Evolutionary conservation across 805 yeast genomes (phyloP).

Genomic region (Barnettozyma sp.): DNA sequence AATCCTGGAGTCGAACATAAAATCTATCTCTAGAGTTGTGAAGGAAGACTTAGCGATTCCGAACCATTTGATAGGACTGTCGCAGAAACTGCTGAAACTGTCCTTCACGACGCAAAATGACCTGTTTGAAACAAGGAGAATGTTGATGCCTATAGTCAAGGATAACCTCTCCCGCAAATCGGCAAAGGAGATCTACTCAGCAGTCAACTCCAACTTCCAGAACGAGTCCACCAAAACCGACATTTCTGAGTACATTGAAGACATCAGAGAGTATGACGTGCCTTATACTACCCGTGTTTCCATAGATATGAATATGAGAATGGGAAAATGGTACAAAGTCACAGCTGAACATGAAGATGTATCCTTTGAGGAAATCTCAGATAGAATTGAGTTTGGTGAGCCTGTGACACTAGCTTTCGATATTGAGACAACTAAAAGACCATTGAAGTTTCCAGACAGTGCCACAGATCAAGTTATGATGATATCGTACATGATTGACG

Average conservation of each 20-base stretch:
- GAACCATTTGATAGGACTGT: constrained; percentile 79
- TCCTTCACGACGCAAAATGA: constrained; percentile 71
- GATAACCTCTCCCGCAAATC: constrained; percentile 57
- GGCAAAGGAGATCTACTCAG: constrained; percentile 60
- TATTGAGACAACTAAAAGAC: constrained; percentile 95
- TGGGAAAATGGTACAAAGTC: constrained; percentile 94
- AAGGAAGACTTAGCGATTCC: constrained; percentile 81
- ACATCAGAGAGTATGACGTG: constrained; percentile 89
- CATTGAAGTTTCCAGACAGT: constrained; percentile 92
- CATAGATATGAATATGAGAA: constrained; percentile 81
- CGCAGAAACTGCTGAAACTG: constrained; percentile 56
- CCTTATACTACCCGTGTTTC: constrained; percentile 95
- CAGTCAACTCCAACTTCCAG: constrained; percentile 34
- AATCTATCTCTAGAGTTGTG: constrained; percentile 43
- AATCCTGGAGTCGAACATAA: constrained; percentile 56
- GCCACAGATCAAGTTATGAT: constrained; percentile 91
- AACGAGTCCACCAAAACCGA: constrained; percentile 29
- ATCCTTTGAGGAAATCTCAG: constrained; percentile 51
- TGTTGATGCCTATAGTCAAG: constrained; percentile 60
- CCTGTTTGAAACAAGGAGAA: constrained; percentile 65
- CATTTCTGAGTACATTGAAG: constrained; percentile 63
- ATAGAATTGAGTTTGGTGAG: constrained; percentile 90
- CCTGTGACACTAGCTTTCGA: constrained; percentile 96
- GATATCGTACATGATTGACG: constrained; percentile 99
- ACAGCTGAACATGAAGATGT: constrained; percentile 53